phyloP scores from a whole-genome alignment of 805 yeast genomes.

The Wickerhamiella qilinensis region DNA sequence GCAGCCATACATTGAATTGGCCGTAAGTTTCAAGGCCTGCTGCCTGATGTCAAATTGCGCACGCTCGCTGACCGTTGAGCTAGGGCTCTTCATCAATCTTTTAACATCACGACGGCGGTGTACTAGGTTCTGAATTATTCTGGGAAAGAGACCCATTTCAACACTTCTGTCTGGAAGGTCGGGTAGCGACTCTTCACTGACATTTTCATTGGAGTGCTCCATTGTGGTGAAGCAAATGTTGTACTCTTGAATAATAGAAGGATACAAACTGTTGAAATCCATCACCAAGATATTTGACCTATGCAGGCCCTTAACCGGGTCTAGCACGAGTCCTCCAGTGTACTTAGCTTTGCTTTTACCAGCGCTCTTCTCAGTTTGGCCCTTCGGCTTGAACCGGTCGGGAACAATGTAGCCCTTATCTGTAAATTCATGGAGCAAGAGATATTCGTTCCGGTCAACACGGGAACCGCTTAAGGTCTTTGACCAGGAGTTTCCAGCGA shows the following conservation, averaged over 20 bases:
- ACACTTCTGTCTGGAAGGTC: slow-evolving; percentile 37
- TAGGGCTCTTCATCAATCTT: slow-evolving; percentile 61
- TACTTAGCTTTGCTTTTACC: slow-evolving; percentile 52
- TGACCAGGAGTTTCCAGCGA: slow-evolving; percentile 97
- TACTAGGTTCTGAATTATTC: slow-evolving; percentile 67
- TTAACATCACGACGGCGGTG: slow-evolving; percentile 88
- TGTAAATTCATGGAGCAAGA: slow-evolving; percentile 80
- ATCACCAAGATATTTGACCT: slow-evolving; percentile 78
- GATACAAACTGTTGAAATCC: slow-evolving; percentile 97
- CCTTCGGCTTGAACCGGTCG: slow-evolving; percentile 30
- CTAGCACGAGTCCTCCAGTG: slow-evolving; percentile 91
- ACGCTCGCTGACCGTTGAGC: slow-evolving; percentile 38
- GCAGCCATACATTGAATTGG: slow-evolving; percentile 99
- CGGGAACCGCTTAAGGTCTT: slow-evolving; percentile 89
- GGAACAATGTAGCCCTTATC: slow-evolving; percentile 73
- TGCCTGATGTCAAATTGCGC: slow-evolving; percentile 91
- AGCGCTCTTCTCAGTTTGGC: slow-evolving; percentile 29
- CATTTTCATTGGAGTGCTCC: slow-evolving; percentile 33
- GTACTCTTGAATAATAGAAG: slow-evolving; percentile 91
- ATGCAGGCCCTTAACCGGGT: slow-evolving; percentile 89
- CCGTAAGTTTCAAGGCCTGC: slow-evolving; percentile 89
- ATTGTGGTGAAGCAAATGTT: slow-evolving; percentile 96
- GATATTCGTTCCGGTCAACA: slow-evolving; percentile 88
- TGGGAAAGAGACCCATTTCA: slow-evolving; percentile 71
- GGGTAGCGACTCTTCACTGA: slow-evolving; percentile 35